phyloP scores from a whole-genome alignment of 2,329 filamentous ascomycete genomes.

The Colletotrichum cordylinicola region DNA sequence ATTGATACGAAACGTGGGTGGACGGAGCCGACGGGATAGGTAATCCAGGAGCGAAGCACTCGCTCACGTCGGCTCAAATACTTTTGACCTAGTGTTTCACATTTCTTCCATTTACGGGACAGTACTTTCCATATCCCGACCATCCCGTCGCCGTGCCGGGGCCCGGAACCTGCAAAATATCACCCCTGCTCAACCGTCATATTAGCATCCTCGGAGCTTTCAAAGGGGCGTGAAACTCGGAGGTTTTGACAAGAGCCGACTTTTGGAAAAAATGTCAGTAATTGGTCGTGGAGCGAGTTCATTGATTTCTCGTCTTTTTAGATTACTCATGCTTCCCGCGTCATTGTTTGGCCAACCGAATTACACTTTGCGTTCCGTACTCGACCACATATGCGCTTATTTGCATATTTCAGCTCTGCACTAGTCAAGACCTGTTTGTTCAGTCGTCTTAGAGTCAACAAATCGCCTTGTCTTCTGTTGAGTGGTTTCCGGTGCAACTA shows the following conservation, averaged over 20 bases:
- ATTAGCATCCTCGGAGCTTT: not conserved
- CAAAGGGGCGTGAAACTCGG: not conserved
- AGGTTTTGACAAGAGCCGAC: not conserved
- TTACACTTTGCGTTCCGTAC: not conserved
- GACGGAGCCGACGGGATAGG: not conserved
- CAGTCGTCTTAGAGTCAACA: not conserved
- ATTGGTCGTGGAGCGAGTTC: accelerated
- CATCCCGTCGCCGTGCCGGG: not conserved
- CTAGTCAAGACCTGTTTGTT: not conserved
- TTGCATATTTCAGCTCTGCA: not conserved
- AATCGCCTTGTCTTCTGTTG: not conserved
- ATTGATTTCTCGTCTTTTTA: not conserved
- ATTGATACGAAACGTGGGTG: accelerated
- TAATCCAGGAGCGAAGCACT: not conserved
- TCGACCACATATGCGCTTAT: not conserved
- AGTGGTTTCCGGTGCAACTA: not conserved
- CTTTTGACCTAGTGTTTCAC: not conserved
- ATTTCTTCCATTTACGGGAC: not conserved
- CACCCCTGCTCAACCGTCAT: not conserved
- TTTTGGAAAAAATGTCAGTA: not conserved
- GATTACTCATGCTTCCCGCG: not conserved
- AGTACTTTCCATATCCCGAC: not conserved
- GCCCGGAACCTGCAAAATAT: not conserved
- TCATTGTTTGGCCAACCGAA: not conserved
- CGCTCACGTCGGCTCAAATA: not conserved